These are phyloP conservation scores for Juglanconis oblonga DNA, from an alignment of 2,329 filamentous ascomycete genomes.

Conservation along the genomic window DNA sequence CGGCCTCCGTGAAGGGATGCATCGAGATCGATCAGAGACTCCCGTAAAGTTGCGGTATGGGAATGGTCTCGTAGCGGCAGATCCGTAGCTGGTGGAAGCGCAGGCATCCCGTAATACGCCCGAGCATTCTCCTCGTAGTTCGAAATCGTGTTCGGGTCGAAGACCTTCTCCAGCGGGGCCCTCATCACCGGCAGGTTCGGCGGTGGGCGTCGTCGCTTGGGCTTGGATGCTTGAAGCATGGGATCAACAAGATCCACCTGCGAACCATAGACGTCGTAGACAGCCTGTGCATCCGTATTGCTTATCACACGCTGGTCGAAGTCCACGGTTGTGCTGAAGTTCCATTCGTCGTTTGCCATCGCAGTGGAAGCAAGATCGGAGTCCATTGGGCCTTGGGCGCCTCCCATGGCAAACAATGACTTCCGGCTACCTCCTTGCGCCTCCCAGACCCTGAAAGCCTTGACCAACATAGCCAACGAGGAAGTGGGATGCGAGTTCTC, in stretches of 20 bases:
- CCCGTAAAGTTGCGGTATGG: slow-evolving; percentile 49
- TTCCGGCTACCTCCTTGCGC: slow-evolving; percentile 67
- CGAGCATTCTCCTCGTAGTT: slow-evolving; percentile 64
- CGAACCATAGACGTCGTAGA: slow-evolving; percentile 56
- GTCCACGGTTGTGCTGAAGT: slow-evolving; percentile 63
- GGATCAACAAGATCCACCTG: slow-evolving; percentile 45
- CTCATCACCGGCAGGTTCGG: slow-evolving; percentile 57
- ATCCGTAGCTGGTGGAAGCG: slow-evolving; percentile 47
- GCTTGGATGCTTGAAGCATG: slow-evolving; percentile 34
- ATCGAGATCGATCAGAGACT: slow-evolving; percentile 65
- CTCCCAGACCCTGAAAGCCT: slow-evolving; percentile 74
- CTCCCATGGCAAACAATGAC: slow-evolving; percentile 59
- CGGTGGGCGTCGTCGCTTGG: slow-evolving; percentile 53
- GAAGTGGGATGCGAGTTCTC: slow-evolving; percentile 61
- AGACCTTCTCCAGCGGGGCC: slow-evolving; percentile 61
- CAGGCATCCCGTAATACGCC: slow-evolving; percentile 53
- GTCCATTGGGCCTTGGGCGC: slow-evolving; percentile 51
- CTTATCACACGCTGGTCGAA: slow-evolving; percentile 58
- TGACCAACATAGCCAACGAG: slow-evolving; percentile 62
- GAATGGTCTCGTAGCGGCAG: slow-evolving; percentile 59
- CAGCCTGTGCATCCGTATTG: slow-evolving; percentile 53
- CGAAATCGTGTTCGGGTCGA: slow-evolving; percentile 63
- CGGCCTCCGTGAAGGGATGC: slow-evolving; percentile 55
- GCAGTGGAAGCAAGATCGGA: slow-evolving; percentile 41
- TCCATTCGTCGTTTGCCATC: slow-evolving; percentile 60